Evolutionary conservation across 169 alveolate species (phyloP), one percentile per base, ranked within the genome.

Genomic region (Eimeria acervulina): DNA sequence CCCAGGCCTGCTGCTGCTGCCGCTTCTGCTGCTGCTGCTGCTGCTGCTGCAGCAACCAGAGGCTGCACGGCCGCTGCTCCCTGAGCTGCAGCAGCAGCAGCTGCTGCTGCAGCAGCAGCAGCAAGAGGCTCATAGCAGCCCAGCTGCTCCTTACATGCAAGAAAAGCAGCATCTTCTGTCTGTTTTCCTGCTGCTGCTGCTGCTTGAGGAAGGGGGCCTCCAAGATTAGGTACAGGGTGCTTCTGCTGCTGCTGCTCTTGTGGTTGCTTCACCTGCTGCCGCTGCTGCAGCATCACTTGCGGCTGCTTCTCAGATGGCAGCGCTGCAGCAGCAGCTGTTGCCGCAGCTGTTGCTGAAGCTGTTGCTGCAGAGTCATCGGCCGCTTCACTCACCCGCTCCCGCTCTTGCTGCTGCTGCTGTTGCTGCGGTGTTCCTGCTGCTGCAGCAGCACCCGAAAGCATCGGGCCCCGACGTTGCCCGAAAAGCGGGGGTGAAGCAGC

Each of bases 91-190:
- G 89, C 89, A 15, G 44, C 89, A 78, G 89, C 89, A 31, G 89
- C 89, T 7, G 89, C 89, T 17, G 61, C 89, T 17, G 89, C 89
- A 21, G 89, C 89, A 42, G 89, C 89, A 42, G 89, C 13, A 0
- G 89, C 89, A 15, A 78, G 89, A 21, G 89, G 89, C 63, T 78
- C 89, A 78, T 78, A 78, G 33, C 68, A 78, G 33, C 68, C 23
- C 36, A 78, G 36, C 63, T 78, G 89, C 66, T 78, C 61, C n/a
- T 63, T 13, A 42, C 66, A 40, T 1, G 89, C 13, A 28, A 78
- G 6, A 19, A 63, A n/a, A 15, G 12, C 84, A 17, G 26, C 42
- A 15, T 38, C 42, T 72, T 36, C 51, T 31, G 31, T 19, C 26
- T 28, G 66, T 40, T 51, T 31, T 78, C 38, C 42, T 15, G 40